Percentiles rank a stretch among this genome's conserved stretches.
These are phyloP conservation scores for Arthrobotrys sphaeroides DNA, from an alignment of 2,329 filamentous ascomycete species.

Conservation along the genomic window DNA sequence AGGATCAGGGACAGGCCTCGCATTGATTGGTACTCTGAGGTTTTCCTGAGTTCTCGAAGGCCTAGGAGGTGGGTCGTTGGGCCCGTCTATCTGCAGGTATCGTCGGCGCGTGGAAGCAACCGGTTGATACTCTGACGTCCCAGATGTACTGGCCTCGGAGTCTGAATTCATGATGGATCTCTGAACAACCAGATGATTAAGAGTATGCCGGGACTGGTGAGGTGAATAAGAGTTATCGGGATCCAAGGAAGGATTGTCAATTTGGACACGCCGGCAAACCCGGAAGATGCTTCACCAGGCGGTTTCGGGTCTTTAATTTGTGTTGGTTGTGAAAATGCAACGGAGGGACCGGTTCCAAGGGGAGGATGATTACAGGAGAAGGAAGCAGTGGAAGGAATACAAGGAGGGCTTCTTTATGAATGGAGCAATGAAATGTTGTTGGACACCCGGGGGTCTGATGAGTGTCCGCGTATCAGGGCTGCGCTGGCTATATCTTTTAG, in stretches of 20 bases:
- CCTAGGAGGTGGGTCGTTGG: neutral
- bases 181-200: too few species aligned
- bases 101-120: neutral
- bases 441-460: neutral
- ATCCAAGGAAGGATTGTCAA: neutral
- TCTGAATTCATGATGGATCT: slow-evolving; percentile 3
- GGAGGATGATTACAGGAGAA: neutral
- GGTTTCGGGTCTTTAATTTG: neutral
- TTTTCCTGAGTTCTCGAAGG: neutral
- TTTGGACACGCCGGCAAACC: neutral
- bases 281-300: neutral
- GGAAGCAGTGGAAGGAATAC: neutral
- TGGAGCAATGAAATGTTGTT: neutral
- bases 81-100: neutral
- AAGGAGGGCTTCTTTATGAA: neutral
- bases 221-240: too few species aligned
- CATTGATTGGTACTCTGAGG: neutral
- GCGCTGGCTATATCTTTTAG: neutral
- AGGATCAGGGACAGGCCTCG: neutral
- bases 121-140: neutral
- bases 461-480: neutral
- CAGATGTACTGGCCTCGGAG: neutral
- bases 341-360: neutral
- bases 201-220: too few species aligned
- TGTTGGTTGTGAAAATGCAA: slow-evolving; percentile 1